Base-by-base conservation (phyloP, 202 grass and related monocot genomes). In the Setaria viridis region DNA sequence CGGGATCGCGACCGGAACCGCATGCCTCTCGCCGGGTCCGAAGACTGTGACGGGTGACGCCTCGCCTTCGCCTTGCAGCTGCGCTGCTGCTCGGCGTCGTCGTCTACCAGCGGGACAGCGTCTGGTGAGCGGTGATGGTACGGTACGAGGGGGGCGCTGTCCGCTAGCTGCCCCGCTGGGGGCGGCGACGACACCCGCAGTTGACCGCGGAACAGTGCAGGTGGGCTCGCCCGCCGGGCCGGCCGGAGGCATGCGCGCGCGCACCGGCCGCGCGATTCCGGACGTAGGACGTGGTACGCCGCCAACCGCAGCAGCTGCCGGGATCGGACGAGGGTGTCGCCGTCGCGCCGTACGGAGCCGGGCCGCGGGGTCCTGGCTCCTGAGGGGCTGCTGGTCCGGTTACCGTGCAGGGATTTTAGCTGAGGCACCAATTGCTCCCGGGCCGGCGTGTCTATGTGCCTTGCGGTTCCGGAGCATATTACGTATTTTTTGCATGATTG, bases 111-210 rank as follows among this genome's bases (percentile, higher is more conserved):
- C 3, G 6, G 70, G 70, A 72, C 58, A 49, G 17, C 65, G 78
- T 69, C 51, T 56, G 66, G 85, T 81, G 85, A 76, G 70, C 20
- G 21, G 85, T 74, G 84, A 62, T 35, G 74, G 86, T 84, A 83
- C 81, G 21, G 39, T 41, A 41, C 39, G 39, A 41, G 16, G 75
- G 86, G 12, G 7, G 58, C 20, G 33, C 80, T 78, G 74, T 63
- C 25, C 43, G 39, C 39, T 41, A 41, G 39, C 39, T 41, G 39
- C 39, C 0, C 35, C 35, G 55, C 45, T 46, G 80, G 80, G 74
- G 66, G 47, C 49, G 5, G 65, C 35, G 65, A 70, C 45, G 74
- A 48, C 1, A 1, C 25, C 11, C 3, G 46, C 35, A 17, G 68
- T 42, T 88, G 81, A 80, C 87, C 81, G 6, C 14, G 39, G 48